Evolutionary conservation across 345 rosid genomes (phyloP).

Genomic region (Corchorus olitorius): DNA sequence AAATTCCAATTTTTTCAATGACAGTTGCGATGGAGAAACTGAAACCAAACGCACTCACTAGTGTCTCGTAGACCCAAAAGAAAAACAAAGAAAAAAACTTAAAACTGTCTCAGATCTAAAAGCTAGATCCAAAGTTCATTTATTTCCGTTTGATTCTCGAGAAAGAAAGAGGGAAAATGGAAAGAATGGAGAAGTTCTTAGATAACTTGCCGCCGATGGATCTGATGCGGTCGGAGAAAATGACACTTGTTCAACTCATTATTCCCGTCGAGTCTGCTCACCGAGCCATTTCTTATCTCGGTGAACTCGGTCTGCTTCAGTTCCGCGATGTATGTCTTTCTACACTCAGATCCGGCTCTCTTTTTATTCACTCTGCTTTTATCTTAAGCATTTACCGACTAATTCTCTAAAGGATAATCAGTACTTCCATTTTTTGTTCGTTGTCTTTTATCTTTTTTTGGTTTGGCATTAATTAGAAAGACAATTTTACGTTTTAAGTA

Average conservation of each 20-base stretch:
- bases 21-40: constrained; percentile 26
- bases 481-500: neutral
- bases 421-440: neutral
- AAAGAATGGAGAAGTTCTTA: constrained; percentile 55
- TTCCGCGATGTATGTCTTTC: constrained; percentile 69
- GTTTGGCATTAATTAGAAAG: neutral
- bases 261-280: constrained; percentile 91
- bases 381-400: neutral
- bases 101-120: constrained; percentile 20
- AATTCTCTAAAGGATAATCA: constrained; percentile 9
- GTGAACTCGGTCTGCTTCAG: constrained; percentile 80
- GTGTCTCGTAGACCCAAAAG: neutral
- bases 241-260: constrained; percentile 91
- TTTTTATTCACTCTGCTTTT: constrained; percentile 6
- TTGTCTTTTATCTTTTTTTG: neutral
- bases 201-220: constrained; percentile 86
- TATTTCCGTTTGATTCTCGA: constrained; percentile 28
- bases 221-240: constrained; percentile 98
- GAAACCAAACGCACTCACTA: constrained; percentile 18
- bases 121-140: constrained; percentile 14
- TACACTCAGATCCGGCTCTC: constrained; percentile 44
- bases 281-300: constrained; percentile 80
- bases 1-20: neutral
- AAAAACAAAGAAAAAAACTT: neutral
- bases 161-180: constrained; percentile 24